phyloP scores from a whole-genome alignment of 2,329 filamentous ascomycete genomes.

The Trichoderma citrinoviride region DNA sequence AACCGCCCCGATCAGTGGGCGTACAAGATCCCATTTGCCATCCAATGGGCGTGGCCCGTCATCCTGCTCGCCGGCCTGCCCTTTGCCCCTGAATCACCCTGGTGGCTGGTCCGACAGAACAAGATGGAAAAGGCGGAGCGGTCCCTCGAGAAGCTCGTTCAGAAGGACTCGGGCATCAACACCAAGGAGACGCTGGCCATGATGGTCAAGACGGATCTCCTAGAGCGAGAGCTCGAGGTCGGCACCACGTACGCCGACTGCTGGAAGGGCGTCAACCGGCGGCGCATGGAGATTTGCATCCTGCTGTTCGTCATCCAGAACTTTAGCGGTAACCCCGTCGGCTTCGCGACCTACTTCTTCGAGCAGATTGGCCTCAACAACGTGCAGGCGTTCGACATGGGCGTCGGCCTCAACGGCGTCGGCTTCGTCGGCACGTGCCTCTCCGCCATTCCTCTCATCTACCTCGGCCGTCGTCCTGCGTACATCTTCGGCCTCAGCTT shows the following conservation, averaged over 20 bases:
- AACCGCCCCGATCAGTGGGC: constrained; percentile 40
- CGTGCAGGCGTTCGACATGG: constrained; percentile 25
- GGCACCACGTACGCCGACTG: constrained; percentile 44
- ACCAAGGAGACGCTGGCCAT: constrained; percentile 34
- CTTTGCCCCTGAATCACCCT: constrained; percentile 43
- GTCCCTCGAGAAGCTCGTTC: constrained; percentile 12
- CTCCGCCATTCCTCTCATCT: constrained; percentile 44
- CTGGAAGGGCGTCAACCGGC: constrained; percentile 44
- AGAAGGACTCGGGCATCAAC: constrained; percentile 16
- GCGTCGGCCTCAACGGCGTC: constrained; percentile 18
- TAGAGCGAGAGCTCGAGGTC: constrained; percentile 36
- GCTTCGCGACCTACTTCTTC: constrained; percentile 25
- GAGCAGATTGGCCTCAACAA: constrained; percentile 24
- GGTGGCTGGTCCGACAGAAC: constrained; percentile 20
- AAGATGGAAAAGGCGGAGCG: constrained; percentile 18
- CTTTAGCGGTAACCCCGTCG: constrained; percentile 24
- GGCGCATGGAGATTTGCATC: constrained; percentile 49
- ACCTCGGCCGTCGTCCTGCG: constrained; percentile 45
- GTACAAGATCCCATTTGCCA: constrained; percentile 47
- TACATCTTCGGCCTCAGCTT: constrained; percentile 45
- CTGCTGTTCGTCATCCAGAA: constrained; percentile 23
- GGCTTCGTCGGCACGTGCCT: constrained; percentile 40
- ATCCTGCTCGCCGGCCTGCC: constrained; percentile 39
- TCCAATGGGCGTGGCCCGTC: constrained; percentile 50
- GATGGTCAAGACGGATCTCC: constrained; percentile 43